Conservation (phyloP, 1,284 basidiomycete genomes). For the Veloboletus limbatus region DNA sequence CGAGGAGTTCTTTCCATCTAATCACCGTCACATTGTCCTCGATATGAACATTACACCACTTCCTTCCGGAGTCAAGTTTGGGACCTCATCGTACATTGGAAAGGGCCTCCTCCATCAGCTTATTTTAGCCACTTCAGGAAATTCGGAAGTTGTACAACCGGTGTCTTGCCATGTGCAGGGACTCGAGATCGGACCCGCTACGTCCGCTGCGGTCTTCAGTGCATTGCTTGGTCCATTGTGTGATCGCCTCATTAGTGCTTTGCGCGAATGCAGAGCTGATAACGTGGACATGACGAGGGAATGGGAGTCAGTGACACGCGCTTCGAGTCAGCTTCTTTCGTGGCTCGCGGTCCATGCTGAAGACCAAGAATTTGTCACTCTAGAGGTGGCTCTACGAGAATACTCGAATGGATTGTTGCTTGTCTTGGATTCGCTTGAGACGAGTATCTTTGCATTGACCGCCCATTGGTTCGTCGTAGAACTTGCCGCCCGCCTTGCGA, state of each 20-base stretch:
- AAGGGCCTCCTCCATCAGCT: constrained; percentile 59
- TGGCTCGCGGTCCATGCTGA: constrained; percentile 39
- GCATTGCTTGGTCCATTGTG: constrained; percentile 42
- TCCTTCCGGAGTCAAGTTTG: constrained; percentile 50
- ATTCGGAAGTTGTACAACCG: constrained; percentile 26
- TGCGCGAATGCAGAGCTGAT: constrained; percentile 28
- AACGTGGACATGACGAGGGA: constrained; percentile 30
- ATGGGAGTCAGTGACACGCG: constrained; percentile 40
- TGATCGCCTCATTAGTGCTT: constrained; percentile 41
- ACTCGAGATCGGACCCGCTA: constrained; percentile 41
- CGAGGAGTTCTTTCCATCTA: constrained; percentile 2
- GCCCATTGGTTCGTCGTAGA: constrained; percentile 65
- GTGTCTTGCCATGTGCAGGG: constrained; percentile 34
- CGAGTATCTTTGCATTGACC: constrained; percentile 41
- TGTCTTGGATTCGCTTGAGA: constrained; percentile 37
- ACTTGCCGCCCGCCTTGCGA: constrained; percentile 42
- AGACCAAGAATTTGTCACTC: constrained; percentile 32
- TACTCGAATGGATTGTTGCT: constrained; percentile 41
- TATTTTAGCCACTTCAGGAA: constrained; percentile 36
- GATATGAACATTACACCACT: constrained; percentile 53
- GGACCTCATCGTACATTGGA: constrained; percentile 48
- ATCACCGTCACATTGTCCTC: constrained; percentile 31
- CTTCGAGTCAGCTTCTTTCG: constrained; percentile 41
- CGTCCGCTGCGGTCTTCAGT: constrained; percentile 38
- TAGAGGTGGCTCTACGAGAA: constrained; percentile 38